Evolutionary conservation across 495 filamentous ascomycete species (phyloP), one percentile per base, ranked within the genome.

Genomic region (Halenospora varia): DNA sequence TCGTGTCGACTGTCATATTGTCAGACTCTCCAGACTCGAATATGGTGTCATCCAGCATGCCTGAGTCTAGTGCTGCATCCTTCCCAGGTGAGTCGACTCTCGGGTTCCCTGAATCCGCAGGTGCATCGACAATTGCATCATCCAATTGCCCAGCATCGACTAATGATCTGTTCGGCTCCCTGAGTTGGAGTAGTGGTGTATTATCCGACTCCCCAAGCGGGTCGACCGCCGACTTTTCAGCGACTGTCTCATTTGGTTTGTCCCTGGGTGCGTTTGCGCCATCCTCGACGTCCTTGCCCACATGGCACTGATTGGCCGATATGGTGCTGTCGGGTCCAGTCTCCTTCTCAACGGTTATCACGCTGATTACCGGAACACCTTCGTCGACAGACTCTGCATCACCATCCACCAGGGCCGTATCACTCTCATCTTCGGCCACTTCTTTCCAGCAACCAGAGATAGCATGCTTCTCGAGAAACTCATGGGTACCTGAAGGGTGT

Each of bases 361-460:
- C 20, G 18, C 25, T n/a, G 25, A 19, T 19, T 57, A 13, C 25
- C 19, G 6, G 23, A 45, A 57, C 25, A 57, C 41, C 20, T 44
- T 51, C 24, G 0, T 23, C 47, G 42, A 25, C 8, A 17, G 25
- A 57, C 13, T 57, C 47, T 17, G 20, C 19, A 26, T 57, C 47
- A 25, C 25, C 19, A 51, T 44, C 47, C 39, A 51, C 29, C 23
- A 23, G 10, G n/a, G 17, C 39, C 11, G n/a, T 10, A 44, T 51
- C 29, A 26, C 47, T 56, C 45, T 47, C 40, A 2, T 56, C 42
- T 56, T 56, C 53, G 17, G 10, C 39, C 15, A 56, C 11, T 17
- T 13, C 44, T 57, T 51, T 57, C 55, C 20, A 51, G 55, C 18
- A 51, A 51, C 35, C 29, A 35, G 55, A 57, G 3, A 57, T 45